Base-by-base conservation (phyloP, 169 alveolate species). In the Cryptosporidium sp. region DNA sequence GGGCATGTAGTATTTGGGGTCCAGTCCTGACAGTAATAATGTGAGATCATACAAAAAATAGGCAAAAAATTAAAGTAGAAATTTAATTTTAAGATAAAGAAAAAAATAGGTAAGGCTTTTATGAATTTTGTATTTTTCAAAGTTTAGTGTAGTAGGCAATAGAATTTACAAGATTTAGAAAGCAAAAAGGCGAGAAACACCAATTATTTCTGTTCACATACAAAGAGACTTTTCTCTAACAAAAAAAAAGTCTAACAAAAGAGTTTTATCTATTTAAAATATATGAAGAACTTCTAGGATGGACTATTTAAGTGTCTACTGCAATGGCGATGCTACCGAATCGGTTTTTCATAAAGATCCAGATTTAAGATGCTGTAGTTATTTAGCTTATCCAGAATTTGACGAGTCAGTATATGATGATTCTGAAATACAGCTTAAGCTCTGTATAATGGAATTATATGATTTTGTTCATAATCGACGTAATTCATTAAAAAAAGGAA, bases 371-470 rank as follows among this genome's bases (percentile, higher is more conserved):
- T 58, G 86, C 21, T 39, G 73, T 31, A 39, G 70, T 29, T 74
- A 74, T 43, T 74, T 58, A 41, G 86, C 70, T 39, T 74, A 74
- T n/a, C 86, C 86, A 5, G 86, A 74, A 21, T 74, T 18, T 37
- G 73, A 59, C 0, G 86, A 74, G 10, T 58, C 43, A 14, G 71
- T 52, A 31, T 65, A 74, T 37, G 55, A 21, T 0, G 86, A 74
- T 23, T 58, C 71, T 33, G 86, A 74, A 37, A 61, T 74, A 35
- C 86, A 74, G 33, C 58, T 74, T 31, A 52, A 39, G 21, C 43
- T 74, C 23, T 74, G 86, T 52, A 74, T 74, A 7, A 51, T 68
- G 58, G 86, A 74, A n/a, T 43, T 74, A 74, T 74, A 74, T 58
- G 71, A 74, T 58, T 74, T 51, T 74, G 23, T 74, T 26, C 23